A percentile compares a stretch with the other conserved stretches of the same genome.
Conservation (phyloP, 805 yeast species). For the Lipomyces sp. region DNA sequence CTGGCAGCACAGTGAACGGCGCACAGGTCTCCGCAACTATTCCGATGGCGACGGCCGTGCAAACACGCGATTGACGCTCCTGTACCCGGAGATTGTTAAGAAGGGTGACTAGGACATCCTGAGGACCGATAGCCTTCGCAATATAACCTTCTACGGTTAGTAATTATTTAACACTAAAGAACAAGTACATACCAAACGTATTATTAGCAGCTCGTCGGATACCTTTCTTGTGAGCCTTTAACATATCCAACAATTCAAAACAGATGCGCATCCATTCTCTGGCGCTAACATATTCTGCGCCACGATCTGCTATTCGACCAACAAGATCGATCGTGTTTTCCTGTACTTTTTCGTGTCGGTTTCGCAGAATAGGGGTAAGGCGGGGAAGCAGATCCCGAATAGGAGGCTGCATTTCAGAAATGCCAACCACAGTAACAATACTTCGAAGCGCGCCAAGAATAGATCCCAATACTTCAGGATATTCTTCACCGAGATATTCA, state of each 20-base stretch:
- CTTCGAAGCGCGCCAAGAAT: conserved; percentile 70
- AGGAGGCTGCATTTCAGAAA: conserved; percentile 74
- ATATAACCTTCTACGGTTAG: conserved; percentile 50
- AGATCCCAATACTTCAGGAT: conserved; percentile 91
- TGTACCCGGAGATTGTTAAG: conserved; percentile 86
- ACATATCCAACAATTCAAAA: conserved; percentile 85
- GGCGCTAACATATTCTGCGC: conserved; percentile 82
- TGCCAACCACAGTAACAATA: conserved; percentile 65
- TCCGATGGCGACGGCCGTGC: conserved; percentile 97
- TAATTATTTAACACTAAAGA: neutral
- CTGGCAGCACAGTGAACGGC: conserved; percentile 92
- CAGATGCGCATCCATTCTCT: conserved; percentile 98
- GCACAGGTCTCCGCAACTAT: conserved; percentile 92
- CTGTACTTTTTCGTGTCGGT: conserved; percentile 89
- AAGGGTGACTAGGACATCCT: conserved; percentile 84
- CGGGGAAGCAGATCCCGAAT: conserved; percentile 82
- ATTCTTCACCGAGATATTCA: conserved; percentile 92
- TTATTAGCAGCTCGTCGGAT: conserved; percentile 84
- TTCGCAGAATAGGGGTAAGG: conserved; percentile 86
- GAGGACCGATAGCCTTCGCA: conserved; percentile 93
- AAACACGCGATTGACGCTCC: conserved; percentile 93
- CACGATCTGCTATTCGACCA: conserved; percentile 79
- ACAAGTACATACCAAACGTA: conserved; percentile 68
- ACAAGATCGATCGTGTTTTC: conserved; percentile 77
- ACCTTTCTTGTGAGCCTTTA: conserved; percentile 75